Evolutionary conservation across 2,329 filamentous ascomycete genomes (phyloP), one percentile per base, ranked within the genome.

Genomic region (Xylariaceae sp.): DNA sequence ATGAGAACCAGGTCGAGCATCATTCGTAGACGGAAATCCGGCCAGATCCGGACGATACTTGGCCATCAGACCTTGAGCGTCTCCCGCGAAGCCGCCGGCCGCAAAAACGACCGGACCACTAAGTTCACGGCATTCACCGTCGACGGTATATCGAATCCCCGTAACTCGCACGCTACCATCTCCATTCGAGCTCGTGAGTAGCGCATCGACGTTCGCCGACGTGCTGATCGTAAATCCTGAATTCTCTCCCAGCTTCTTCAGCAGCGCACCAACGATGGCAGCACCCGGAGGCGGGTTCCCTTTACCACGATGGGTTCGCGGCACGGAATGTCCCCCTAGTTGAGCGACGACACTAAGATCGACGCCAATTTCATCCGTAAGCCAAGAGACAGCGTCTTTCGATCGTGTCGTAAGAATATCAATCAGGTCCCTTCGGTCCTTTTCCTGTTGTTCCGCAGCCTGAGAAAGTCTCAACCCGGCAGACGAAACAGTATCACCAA

Each of bases 1-100:
- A 48, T 83, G 80, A 2, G 78, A 71, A 0, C 78, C 81, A 0
- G 80, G 76, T 0, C 76, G 67, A 1, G 77, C 73, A 11, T 85
- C 81, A 55, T 85, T 85, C 1, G 83, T 86, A 0, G 82, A 84
- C 0, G 83, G 82, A 9, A 82, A 72, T 0, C 78, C 77, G 2
- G 71, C 70, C 0, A 86, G 70, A 57, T 86, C 82, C 0, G 81
- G 81, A 0, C 82, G 72, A 62, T 85, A 77, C 39, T 71, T 62
- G 1, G 75, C 73, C 1, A 86, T 63, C 36, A 85, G 60, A 0
- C 82, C 82, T 18, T 73, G 63, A 2, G 79, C 73, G 59, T 86
- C 83, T 11, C 83, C 82, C 0, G 75, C 82, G 51, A 86, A 86
- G 0, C 83, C 82, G 6, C 83, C 83, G 0, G 72, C 72, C 0